A percentile compares a stretch with the other conserved stretches of the same genome.
These are phyloP conservation scores for Phlebiopsis gigantea DNA, from an alignment of 768 basidiomycete species.

Conservation along the genomic window DNA sequence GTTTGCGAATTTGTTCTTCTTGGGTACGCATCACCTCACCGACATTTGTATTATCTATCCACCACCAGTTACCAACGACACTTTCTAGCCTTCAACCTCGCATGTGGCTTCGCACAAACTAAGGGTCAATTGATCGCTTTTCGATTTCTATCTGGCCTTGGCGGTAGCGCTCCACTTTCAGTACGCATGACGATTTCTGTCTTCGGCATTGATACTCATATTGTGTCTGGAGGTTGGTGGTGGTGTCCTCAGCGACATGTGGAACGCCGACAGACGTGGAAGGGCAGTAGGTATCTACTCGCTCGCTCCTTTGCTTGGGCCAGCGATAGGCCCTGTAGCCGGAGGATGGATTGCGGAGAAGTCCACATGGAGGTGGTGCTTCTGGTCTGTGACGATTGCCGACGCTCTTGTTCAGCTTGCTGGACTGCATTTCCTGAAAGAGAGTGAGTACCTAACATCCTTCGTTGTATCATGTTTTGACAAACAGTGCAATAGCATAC, in stretches of 20 bases:
- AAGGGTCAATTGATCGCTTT: conserved; percentile 54
- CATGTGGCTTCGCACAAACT: conserved; percentile 54
- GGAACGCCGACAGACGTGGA: conserved; percentile 56
- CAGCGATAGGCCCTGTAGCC: conserved; percentile 56
- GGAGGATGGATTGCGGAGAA: conserved; percentile 60
- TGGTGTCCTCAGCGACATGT: conserved; percentile 61
- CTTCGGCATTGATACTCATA: background rate
- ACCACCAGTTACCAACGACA: background rate
- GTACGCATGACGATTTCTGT: conserved; percentile 19
- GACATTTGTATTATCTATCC: background rate
- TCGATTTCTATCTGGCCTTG: conserved; percentile 58
- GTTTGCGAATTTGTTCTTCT: conserved; percentile 13
- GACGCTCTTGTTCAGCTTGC: conserved; percentile 48
- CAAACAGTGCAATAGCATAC: conserved; percentile 21
- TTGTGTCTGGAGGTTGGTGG: conserved; percentile 50
- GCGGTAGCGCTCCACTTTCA: conserved; percentile 59
- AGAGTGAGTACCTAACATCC: conserved; percentile 39
- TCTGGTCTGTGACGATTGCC: conserved; percentile 62
- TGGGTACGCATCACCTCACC: conserved; percentile 2
- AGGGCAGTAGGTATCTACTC: conserved; percentile 59
- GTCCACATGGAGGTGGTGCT: conserved; percentile 73
- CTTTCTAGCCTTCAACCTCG: conserved; percentile 38
- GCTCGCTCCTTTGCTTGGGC: conserved; percentile 60
- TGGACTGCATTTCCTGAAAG: conserved; percentile 52
- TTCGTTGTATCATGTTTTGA: conserved; percentile 13